These are phyloP conservation scores for Hyaloscypha hepaticicola DNA, from an alignment of 495 filamentous ascomycete species.

Conservation along the genomic window DNA sequence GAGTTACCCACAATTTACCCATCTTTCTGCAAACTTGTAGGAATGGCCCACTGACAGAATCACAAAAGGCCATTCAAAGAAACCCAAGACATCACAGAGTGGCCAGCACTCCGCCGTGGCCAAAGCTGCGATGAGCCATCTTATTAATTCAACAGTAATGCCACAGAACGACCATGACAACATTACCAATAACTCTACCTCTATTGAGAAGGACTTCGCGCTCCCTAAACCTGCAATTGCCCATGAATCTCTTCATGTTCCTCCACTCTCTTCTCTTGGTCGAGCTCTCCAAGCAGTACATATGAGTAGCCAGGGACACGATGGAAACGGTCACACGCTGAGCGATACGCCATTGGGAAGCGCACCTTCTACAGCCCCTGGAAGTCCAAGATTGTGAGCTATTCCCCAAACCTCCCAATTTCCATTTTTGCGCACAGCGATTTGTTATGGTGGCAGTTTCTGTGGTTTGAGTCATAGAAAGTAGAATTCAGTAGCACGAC, in stretches of 20 bases:
- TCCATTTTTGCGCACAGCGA: not conserved
- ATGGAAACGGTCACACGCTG: constrained; percentile 29
- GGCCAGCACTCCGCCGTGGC: constrained; percentile 47
- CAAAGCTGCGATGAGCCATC: constrained; percentile 50
- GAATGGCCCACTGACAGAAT: constrained; percentile 3
- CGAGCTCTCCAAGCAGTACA: constrained; percentile 24
- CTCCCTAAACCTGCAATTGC: constrained; percentile 15
- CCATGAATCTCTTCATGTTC: constrained; percentile 21
- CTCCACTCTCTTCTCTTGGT: constrained; percentile 25
- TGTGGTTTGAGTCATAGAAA: not conserved
- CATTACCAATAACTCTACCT: not conserved
- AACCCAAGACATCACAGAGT: constrained; percentile 28
- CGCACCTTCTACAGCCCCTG: constrained; percentile 52
- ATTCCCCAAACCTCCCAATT: constrained; percentile 17
- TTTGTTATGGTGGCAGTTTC: constrained; percentile 16
- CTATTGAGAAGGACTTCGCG: constrained; percentile 15
- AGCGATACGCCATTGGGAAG: constrained; percentile 39
- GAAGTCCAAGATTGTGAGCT: constrained; percentile 52
- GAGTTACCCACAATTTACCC: not conserved
- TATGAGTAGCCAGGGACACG: constrained; percentile 35
- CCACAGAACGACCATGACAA: constrained; percentile 11
- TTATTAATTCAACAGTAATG: constrained; percentile 29
- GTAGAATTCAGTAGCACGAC: not conserved
- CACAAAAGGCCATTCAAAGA: not conserved
- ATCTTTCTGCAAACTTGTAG: not conserved